Base-by-base conservation (phyloP, 805 yeast genomes). In the Saccharomyces kudriavzevii region DNA sequence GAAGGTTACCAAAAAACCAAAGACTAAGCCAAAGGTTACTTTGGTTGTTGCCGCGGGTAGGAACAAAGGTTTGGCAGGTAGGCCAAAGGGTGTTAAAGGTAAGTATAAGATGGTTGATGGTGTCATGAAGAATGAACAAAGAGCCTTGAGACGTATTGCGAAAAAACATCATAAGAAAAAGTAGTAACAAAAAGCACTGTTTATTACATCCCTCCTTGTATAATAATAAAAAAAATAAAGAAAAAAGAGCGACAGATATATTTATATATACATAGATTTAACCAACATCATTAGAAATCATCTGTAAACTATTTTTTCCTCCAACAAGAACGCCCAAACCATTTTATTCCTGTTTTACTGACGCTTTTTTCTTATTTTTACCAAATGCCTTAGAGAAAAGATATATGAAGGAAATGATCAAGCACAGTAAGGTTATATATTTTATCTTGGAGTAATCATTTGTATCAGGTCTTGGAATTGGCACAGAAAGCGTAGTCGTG, bases 101-200 rank as follows among this genome's bases (percentile, higher is more conserved):
- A 90, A 89, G 70, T 94, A 94, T 76, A 94, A 89, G 85, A 94
- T 94, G 99, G 98, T 94, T 62, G 99, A 94, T 73, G 98, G 98
- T 77, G 88, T 85, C 22, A 77, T 89, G 86, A 94, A 94, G 87
- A 94, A 94, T 71, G 99, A 94, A 74, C 91, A 87, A 78, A 79
- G 99, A 61, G 97, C 98, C 13, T 76, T 92, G 66, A 84, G 81
- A 67, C 84, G 98, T 69, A 88, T 91, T 60, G 87, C 89, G 26
- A 94, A 91, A 79, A 89, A 88, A 76, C 78, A 85, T 66, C 65
- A 68, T 50, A 87, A 81, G 73, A 85, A 85, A 69, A 74, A 69
- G 65, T 58, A 62, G 22, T 40, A 43, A 30, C 26, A 20, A 43
- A 49, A 40, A 40, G 30, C 47, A 52, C 27, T 43, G 17, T 45